Conservation (phyloP, 352 stramenopile species). For the Phytophthora tentaculata region DNA sequence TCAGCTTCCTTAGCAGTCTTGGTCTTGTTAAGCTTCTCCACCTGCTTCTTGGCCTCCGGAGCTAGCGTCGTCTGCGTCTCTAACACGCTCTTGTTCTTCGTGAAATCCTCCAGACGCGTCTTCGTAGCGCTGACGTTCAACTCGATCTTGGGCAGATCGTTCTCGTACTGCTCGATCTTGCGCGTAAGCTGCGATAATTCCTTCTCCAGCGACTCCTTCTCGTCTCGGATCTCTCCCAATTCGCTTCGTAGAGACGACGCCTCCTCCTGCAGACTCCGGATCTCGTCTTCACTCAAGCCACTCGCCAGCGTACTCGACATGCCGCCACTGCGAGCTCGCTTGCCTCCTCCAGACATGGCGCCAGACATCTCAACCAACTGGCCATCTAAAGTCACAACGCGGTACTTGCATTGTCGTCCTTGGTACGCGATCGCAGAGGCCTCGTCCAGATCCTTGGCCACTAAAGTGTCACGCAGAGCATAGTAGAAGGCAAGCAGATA, state of each 20-base stretch:
- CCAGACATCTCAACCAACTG: constrained; percentile 99
- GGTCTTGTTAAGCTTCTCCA: constrained; percentile 81
- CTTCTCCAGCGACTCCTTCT: constrained; percentile 77
- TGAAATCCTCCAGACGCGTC: constrained; percentile 67
- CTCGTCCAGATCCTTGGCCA: constrained; percentile 96
- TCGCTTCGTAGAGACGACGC: constrained; percentile 55
- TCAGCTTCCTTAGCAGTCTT: constrained; percentile 91
- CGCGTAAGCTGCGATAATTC: constrained; percentile 88
- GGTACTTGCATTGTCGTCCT: constrained; percentile 93
- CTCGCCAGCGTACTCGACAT: constrained; percentile 88
- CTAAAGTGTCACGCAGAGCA: constrained; percentile 97
- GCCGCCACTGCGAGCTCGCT: constrained; percentile 90
- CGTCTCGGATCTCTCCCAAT: constrained; percentile 64
- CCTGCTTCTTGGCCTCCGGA: constrained; percentile 87
- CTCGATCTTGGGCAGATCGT: constrained; percentile 91
- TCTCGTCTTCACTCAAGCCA: constrained; percentile 66
- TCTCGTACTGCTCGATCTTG: constrained; percentile 89
- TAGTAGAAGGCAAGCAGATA: constrained; percentile 96
- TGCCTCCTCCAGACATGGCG: constrained; percentile 99
- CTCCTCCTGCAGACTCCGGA: constrained; percentile 64
- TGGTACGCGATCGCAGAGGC: constrained; percentile 90
- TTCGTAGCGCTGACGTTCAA: constrained; percentile 81
- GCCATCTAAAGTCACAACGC: constrained; percentile 98
- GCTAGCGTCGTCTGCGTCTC: constrained; percentile 89
- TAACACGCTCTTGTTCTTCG: constrained; percentile 69